phyloP scores from a whole-genome alignment of 371 early-diverging fungal species.

The Zancudomyces culisetae region DNA sequence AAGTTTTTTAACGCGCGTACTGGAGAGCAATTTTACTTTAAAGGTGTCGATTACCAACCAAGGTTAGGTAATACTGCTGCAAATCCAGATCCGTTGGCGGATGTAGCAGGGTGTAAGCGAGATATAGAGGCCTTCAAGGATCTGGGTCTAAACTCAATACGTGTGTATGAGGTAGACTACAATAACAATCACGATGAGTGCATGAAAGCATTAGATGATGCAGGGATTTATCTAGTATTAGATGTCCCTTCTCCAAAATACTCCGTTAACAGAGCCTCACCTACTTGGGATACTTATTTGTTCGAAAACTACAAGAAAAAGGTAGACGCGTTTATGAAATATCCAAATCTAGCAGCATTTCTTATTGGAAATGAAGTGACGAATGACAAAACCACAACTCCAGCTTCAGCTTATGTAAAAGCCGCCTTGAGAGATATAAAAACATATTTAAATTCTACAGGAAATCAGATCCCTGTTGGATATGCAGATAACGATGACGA shows the following conservation, averaged over 20 bases:
- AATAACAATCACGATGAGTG: slow-evolving; percentile 44
- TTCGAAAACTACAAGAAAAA: slow-evolving; percentile 36
- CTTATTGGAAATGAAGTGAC: slow-evolving; percentile 67
- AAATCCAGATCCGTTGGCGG: slow-evolving; percentile 39
- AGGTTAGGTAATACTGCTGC: slow-evolving; percentile 14
- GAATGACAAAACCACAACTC: slow-evolving; percentile 39
- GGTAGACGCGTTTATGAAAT: slow-evolving; percentile 42
- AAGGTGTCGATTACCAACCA: slow-evolving; percentile 66
- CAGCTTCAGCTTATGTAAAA: slow-evolving; percentile 48
- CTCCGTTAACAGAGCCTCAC: slow-evolving; percentile 43
- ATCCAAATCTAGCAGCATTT: slow-evolving; percentile 44
- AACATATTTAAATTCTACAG: slow-evolving; percentile 29
- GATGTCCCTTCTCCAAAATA: slow-evolving; percentile 40
- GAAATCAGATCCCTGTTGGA: slow-evolving; percentile 44
- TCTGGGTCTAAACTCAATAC: slow-evolving; percentile 50
- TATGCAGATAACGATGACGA: slow-evolving; percentile 64
- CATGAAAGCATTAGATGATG: slow-evolving; percentile 45
- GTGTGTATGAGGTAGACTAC: slow-evolving; percentile 57
- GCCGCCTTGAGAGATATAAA: slow-evolving; percentile 52
- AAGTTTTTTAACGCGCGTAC: slow-evolving; percentile 53
- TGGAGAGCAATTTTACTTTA: slow-evolving; percentile 55
- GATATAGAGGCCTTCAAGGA: slow-evolving; percentile 47
- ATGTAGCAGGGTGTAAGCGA: slow-evolving; percentile 34
- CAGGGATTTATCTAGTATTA: slow-evolving; percentile 52
- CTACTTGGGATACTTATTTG: slow-evolving; percentile 35